A percentile compares a stretch with the other conserved stretches of the same genome.
Conservation (phyloP, 306 rosid genomes). For the Senna siamea region DNA sequence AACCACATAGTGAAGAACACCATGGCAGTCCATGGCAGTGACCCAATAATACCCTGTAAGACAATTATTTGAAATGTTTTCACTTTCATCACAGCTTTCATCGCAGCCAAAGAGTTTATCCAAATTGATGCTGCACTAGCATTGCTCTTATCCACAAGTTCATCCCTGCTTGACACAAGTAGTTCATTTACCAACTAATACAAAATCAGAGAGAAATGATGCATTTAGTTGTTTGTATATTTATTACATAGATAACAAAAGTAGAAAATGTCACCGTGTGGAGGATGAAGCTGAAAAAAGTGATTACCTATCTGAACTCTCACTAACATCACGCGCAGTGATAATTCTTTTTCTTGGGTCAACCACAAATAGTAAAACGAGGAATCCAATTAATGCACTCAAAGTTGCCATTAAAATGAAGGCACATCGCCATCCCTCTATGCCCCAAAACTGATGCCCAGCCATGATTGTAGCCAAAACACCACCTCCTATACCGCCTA, state of each 20-base stretch:
- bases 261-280: background rate
- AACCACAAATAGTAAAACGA: conserved; percentile 73
- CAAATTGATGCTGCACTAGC: conserved; percentile 64
- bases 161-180: conserved; percentile 54
- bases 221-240: background rate
- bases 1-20: conserved; percentile 99
- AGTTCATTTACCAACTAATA: conserved; percentile 35
- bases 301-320: conserved; percentile 58
- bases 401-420: conserved; percentile 76
- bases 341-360: conserved; percentile 63
- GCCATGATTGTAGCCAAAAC: conserved; percentile 97
- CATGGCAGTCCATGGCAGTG: conserved; percentile 99
- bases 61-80: conserved; percentile 87
- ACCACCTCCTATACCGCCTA: conserved; percentile 98
- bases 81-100: conserved; percentile 78
- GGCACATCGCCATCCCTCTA: conserved; percentile 90
- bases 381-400: conserved; percentile 81
- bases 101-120: conserved; percentile 79
- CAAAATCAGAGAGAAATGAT: conserved; percentile 21
- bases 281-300: background rate
- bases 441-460: conserved; percentile 70
- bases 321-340: conserved; percentile 33
- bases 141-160: conserved; percentile 48
- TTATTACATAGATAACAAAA: background rate
- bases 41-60: conserved; percentile 87